A percentile compares a stretch with the other conserved stretches of the same genome.
phyloP scores from a whole-genome alignment of 306 rosid species.

The Sicyos edulis region DNA sequence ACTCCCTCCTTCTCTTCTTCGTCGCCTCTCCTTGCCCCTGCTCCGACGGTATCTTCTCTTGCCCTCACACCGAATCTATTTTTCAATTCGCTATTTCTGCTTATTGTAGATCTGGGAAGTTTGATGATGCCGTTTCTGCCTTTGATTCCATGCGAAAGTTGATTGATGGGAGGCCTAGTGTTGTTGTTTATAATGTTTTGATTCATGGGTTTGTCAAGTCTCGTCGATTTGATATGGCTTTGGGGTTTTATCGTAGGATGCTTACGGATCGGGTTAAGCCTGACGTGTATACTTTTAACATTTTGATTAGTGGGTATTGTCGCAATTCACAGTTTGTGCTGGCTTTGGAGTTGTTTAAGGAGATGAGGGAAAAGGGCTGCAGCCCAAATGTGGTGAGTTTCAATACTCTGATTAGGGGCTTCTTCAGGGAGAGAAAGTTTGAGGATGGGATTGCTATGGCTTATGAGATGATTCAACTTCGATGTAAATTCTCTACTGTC shows the following conservation, averaged over 20 bases:
- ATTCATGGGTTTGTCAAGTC: slow-evolving; percentile 73
- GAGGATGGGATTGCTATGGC: slow-evolving; percentile 75
- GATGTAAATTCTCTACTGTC: slow-evolving; percentile 46
- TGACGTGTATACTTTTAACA: slow-evolving; percentile 71
- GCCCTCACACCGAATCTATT: slow-evolving; percentile 55
- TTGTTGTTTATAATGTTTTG: slow-evolving; percentile 49
- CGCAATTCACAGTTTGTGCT: slow-evolving; percentile 43
- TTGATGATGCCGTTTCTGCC: slow-evolving; percentile 46
- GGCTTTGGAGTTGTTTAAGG: slow-evolving; percentile 67
- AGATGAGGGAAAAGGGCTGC: slow-evolving; percentile 69
- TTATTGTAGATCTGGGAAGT: slow-evolving; percentile 45
- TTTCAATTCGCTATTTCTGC: slow-evolving; percentile 49
- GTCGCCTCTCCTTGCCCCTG: slow-evolving; percentile 65
- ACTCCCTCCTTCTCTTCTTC: slow-evolving; percentile 48
- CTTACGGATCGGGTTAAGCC: slow-evolving; percentile 47
- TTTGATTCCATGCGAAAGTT: slow-evolving; percentile 52
- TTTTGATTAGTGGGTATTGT: slow-evolving; percentile 71
- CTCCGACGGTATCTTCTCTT: slow-evolving; percentile 69
- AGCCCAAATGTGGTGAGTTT: slow-evolving; percentile 84
- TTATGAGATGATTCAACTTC: slow-evolving; percentile 65
- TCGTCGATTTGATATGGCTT: slow-evolving; percentile 38
- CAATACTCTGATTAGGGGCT: slow-evolving; percentile 73
- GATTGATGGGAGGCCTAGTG: slow-evolving; percentile 64
- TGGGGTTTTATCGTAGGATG: slow-evolving; percentile 50
- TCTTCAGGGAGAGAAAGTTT: slow-evolving; percentile 57